Conservation (phyloP, 176 grass and related monocot species). For the Sorghum bicolor region DNA sequence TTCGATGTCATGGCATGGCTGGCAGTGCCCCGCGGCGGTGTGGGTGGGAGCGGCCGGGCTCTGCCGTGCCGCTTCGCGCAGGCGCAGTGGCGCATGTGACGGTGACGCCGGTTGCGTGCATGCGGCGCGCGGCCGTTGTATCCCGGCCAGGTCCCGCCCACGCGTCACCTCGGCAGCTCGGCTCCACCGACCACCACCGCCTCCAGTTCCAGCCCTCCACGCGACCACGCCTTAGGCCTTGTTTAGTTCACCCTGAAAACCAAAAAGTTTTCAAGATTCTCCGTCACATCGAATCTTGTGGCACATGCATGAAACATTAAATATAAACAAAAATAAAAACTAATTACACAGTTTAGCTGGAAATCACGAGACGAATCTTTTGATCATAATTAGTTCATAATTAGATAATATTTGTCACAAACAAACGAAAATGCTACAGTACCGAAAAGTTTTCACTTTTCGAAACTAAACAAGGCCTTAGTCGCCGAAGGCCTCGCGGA, state of each 20-base stretch:
- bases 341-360: too few relatives aligned
- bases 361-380: too few relatives aligned
- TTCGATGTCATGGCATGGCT: background rate
- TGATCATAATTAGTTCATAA: too few relatives aligned
- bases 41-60: background rate
- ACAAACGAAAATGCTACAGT: too few relatives aligned
- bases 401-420: too few relatives aligned
- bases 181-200: background rate
- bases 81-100: background rate
- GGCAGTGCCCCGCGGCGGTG: background rate
- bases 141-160: background rate
- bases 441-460: too few relatives aligned
- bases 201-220: background rate
- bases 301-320: too few relatives aligned
- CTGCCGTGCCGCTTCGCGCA: background rate
- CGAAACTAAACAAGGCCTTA: too few relatives aligned
- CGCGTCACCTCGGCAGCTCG: background rate
- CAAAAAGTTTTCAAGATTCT: too few relatives aligned
- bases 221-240: background rate
- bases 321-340: too few relatives aligned
- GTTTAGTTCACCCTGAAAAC: too few relatives aligned
- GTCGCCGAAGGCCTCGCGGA: background rate
- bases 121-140: background rate
- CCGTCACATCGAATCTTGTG: too few relatives aligned
- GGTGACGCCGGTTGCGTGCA: background rate